Base-by-base conservation (phyloP, 352 stramenopile species). In the Phytophthora crassamura region DNA sequence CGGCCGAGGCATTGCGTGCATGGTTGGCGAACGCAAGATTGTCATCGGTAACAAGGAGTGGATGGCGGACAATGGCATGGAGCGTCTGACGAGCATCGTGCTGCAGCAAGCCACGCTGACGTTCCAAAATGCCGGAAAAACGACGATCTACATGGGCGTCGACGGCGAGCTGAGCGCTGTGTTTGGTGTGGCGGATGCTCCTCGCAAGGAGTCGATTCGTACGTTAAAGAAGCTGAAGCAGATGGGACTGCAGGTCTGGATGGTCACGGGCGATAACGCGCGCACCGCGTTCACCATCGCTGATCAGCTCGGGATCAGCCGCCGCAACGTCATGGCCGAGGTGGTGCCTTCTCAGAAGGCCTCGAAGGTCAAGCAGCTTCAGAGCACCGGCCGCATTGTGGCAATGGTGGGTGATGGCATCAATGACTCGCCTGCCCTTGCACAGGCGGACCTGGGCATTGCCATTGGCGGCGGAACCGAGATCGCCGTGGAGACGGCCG, bases 231-330 rank as follows among this genome's bases (percentile, higher is more conserved):
- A 95, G 69, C 82, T 99, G 35, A 80, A 93, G 55, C 56, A 94
- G 35, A 97, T 97, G 78, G 90, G 91, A 2, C 77, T 99, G 30
- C 88, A 98, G 30, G 91, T 99, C 14, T 99, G 93, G 88, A 99
- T 99, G 96, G 77, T 99, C n/a, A 99, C 98, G n/a, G 98, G 98
- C 18, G 98, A 99, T 76, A 99, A 99, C 75, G 69, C 74, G 18
- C 80, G 90, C 22, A 99, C 97, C 10, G 98, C 98, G 16, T 73
- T 89, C 61, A 92, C 89, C 9, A 95, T 99, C 66, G 97, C 97
- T 2, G 72, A 92, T 25, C 80, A 97, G 43, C 74, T 99, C 30
- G 94, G 97, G 47, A 97, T 99, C 68, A 90, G 84, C 55, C 82
- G 80, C n/a, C 68, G 84, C 53, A 90, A 97, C 39, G 93, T 99